Evolutionary conservation across 1,139 yeast species (phyloP), one percentile per base, ranked within the genome.

Genomic region (Nakaseomyces uthaithaninus): DNA sequence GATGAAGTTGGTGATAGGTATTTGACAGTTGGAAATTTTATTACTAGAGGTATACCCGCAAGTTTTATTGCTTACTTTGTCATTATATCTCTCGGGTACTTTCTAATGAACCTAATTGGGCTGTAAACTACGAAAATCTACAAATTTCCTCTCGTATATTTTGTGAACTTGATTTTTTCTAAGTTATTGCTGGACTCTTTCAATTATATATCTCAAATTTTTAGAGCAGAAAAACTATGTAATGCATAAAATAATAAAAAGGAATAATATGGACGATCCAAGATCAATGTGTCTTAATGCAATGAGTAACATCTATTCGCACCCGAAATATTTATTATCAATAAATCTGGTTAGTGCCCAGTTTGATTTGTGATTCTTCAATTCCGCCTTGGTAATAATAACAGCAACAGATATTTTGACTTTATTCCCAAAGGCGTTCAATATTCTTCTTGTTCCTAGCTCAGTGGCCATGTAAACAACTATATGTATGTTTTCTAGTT

Each of bases 1-100:
- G 95, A 89, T 60, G 95, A 85, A 55, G 73, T 86, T 22, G 96
- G 96, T 7, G 79, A 80, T 45, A 81, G 91, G 22, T 89, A 89
- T 57, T 65, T 89, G 50, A 77, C 87, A 1, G 96, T 87, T 15
- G 75, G 77, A 25, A 81, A 81, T 36, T 89, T 89, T 57, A 84
- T 89, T 44, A 78, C 81, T 14, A 71, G 94, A 49, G 97, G 97
- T 55, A 81, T 87, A 14, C 95, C 95, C 1, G 77, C 94, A 3
- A 81, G 94, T 36, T 46, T 87, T 8, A 66, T 86, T 48, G 79
- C 83, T 33, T 86, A 81, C 52, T 42, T 74, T 9, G 74, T 78
- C 38, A 76, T 86, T 20, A 73, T 84, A 15, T 75, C 91, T n/a
- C 61, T 89, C 27, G 97, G 96, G 2, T 89, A 78, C 55, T 71